phyloP scores from a whole-genome alignment of 371 early-diverging fungal species.

The Mucor racemosus region DNA sequence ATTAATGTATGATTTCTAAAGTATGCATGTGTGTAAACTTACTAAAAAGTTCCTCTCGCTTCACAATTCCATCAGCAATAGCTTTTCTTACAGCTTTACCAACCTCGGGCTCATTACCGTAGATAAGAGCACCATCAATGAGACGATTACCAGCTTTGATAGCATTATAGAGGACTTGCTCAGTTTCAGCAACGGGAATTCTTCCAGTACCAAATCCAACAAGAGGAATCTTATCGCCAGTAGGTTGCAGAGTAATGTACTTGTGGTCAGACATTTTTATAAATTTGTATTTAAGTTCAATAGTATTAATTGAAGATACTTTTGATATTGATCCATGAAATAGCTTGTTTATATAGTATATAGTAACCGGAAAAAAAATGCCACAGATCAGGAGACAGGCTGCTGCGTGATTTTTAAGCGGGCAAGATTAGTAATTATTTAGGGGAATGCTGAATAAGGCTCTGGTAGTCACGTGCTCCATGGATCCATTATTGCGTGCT shows the following conservation, averaged over 20 bases:
- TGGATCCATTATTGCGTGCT: too few relatives aligned
- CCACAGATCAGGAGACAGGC: too few relatives aligned
- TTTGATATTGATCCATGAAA: too few relatives aligned
- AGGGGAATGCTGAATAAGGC: too few relatives aligned
- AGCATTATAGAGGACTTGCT: conserved; percentile 52
- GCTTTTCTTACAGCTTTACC: conserved; percentile 62
- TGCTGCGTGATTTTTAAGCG: too few relatives aligned
- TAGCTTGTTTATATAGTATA: too few relatives aligned
- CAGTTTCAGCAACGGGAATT: conserved; percentile 37
- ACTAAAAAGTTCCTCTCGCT: conserved; percentile 62
- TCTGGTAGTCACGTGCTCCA: too few relatives aligned
- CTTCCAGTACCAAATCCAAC: conserved; percentile 51
- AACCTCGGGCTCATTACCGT: conserved; percentile 73
- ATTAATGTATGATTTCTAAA: background rate
- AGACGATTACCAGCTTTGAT: conserved; percentile 54
- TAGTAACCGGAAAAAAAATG: too few relatives aligned
- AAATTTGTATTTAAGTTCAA: too few relatives aligned
- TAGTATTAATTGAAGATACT: too few relatives aligned
- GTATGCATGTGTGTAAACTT: conserved; percentile 21
- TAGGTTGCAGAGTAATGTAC: conserved; percentile 34
- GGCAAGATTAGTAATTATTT: too few relatives aligned
- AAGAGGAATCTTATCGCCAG: conserved; percentile 51
- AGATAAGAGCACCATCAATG: conserved; percentile 50
- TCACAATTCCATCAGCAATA: conserved; percentile 60
- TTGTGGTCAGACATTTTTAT: conserved; percentile 8